Evolutionary conservation across 345 rosid genomes (phyloP), one percentile per base, ranked within the genome.

Genomic region (Gossypium thurberi): DNA sequence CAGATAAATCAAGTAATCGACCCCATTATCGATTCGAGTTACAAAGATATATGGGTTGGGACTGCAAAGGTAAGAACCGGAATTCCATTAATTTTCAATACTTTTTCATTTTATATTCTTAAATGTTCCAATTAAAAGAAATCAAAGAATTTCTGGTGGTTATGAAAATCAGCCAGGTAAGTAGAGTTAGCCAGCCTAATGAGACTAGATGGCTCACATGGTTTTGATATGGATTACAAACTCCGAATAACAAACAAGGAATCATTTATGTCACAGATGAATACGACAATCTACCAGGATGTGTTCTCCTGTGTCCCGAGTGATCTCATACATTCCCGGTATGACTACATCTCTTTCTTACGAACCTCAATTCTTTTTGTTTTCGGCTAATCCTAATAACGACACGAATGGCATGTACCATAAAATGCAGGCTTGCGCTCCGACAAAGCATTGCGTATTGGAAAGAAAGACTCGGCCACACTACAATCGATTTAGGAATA

Each of bases 281-380:
- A 95, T 74, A 88, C 99, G 0, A 81, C 86, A 42, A 85, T 92
- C 76, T 95, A 91, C 81, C 98, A 92, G 78, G 99, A 91, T 40
- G 93, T 92, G 61, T 95, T 95, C 79, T 83, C 98, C 74, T 92
- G 98, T 76, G 83, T 91, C 53, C 99, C 99, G 44, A 92, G 76
- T 60, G 99, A 95, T 85, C 97, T 91, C 76, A 85, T 88, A 68
- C 92, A 92, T 75, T 83, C 98, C 57, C 87, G 99, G 99, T 95
- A 79, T 26, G 56, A 25, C 52, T n/a, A 15, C 7, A 25, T 21
- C 33, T 52, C 18, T 8, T 79, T 37, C 26, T 11, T 26, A 21
- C 4, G 11, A 13, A 58, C 42, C 10, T 40, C 21, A 21, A 10
- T 46, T 47, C 48, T 23, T 20, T 23, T 4, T 18, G 25, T 20